Base-by-base conservation (phyloP, 2,329 filamentous ascomycete genomes). In the Epichloe glyceriae region DNA sequence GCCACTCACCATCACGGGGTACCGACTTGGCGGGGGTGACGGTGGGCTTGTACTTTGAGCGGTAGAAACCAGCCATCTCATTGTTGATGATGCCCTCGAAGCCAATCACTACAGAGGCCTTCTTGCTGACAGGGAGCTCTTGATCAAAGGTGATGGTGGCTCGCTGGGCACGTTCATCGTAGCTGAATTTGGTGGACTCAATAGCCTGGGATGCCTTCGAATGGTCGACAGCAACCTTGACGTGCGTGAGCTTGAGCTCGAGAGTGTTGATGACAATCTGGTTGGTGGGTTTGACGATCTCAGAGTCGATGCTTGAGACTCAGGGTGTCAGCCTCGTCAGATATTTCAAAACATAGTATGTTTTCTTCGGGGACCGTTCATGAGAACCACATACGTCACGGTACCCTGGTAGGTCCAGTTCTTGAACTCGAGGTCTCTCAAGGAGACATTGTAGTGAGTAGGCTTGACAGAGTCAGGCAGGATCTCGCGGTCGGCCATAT, bases 41-140 rank as follows among this genome's bases (percentile, higher is more conserved):
- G 50, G 78, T 71, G 17, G 90, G 88, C 73, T 88, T 95, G 71
- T 98, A 98, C 72, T 93, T 89, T 62, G 87, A 90, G 57, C 89
- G 83, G 70, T 93, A 95, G 74, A 95, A 95, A 40, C 90, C 89
- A 53, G 87, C 85, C 88, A 95, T 95, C 56, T 85, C 80, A 63
- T 88, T 87, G 73, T 95, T 95, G 68, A 95, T 85, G 53, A 77
- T 83, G 53, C 88, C 90, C 60, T 85, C 77, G 62, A 93, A 95
- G 19, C 80, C 75, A 62, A 95, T 79, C 45, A 76, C 73, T 41
- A 95, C 68, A 5, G 74, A 64, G 22, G 84, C 83, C 64, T 86
- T 81, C 53, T 82, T 74, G 22, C 83, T 76, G 34, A 78, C 73
- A 17, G 83, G 76, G 35, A 96, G 72, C 61, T 86, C 82, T 56